These are phyloP conservation scores for Agrocybe chaxingu DNA, from an alignment of 768 basidiomycete species.

Conservation along the genomic window DNA sequence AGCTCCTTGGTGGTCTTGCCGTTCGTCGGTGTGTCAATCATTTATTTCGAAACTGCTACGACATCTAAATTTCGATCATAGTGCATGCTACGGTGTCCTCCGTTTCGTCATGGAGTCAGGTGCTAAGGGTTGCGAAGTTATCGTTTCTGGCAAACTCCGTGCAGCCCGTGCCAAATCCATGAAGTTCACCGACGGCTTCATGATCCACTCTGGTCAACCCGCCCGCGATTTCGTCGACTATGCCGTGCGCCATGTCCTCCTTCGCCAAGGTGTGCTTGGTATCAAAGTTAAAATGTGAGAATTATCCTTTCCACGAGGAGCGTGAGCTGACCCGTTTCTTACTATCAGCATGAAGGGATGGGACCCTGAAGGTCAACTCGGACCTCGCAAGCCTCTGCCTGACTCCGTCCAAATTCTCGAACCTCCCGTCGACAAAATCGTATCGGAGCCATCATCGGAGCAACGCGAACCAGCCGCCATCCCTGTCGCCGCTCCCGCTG, in stretches of 20 bases:
- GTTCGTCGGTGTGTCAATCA: slow-evolving; percentile 78
- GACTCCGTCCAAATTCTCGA: slow-evolving; percentile 90
- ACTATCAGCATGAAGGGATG: slow-evolving; percentile 86
- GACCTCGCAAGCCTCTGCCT: slow-evolving; percentile 91
- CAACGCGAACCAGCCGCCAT: slow-evolving; percentile 69
- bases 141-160: slow-evolving; percentile 99
- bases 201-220: slow-evolving; percentile 99
- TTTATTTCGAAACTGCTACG: not conserved
- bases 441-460: slow-evolving; percentile 87
- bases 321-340: slow-evolving; percentile 11
- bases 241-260: slow-evolving; percentile 95
- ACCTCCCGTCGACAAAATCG: slow-evolving; percentile 87
- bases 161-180: slow-evolving; percentile 99
- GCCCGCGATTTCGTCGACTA: slow-evolving; percentile 95
- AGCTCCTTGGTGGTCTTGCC: slow-evolving; percentile 98
- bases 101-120: slow-evolving; percentile 99
- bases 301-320: not conserved
- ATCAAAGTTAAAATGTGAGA: slow-evolving; percentile 99
- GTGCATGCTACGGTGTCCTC: slow-evolving; percentile 94
- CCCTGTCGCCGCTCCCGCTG: slow-evolving; percentile 45
- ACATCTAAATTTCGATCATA: slow-evolving; percentile 3
- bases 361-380: slow-evolving; percentile 87
- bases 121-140: slow-evolving; percentile 99
- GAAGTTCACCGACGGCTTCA: slow-evolving; percentile 99
- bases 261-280: slow-evolving; percentile 97